Base-by-base conservation (phyloP, 495 filamentous ascomycete genomes). In the Pyrenopolyporus hunteri region DNA sequence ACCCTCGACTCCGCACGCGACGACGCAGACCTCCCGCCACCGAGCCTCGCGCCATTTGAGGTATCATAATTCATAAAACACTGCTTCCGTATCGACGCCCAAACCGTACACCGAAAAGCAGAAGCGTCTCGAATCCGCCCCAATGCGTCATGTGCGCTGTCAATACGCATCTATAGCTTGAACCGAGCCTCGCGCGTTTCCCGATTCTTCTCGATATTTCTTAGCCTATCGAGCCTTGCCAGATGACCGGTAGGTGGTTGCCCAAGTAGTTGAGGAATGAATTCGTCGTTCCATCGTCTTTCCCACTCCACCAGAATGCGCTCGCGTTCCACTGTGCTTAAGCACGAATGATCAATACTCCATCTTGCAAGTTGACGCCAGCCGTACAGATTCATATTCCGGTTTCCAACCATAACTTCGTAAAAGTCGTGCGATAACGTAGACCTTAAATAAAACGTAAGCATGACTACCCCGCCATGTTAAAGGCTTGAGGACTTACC, bases 371-470 rank as follows among this genome's bases (percentile, higher is more conserved):
- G 76, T 70, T 82, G 78, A 47, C 78, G 78, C 72, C 80, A 79
- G 13, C 81, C 81, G 35, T 74, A 71, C 1, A 84, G 67, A 25
- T 74, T 80, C 79, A 83, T 81, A 50, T 80, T 72, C 26, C 66
- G 46, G 43, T 82, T 79, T 37, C 81, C 81, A 16, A 78, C 76
- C 76, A 83, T 76, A 32, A 78, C 68, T 64, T 84, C 81, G 52
- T 83, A 83, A 58, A 84, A 82, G 45, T 84, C 82, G 53, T 84
- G 82, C 2, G 80, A 82, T 17, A 84, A 70, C 9, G 80, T 78
- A 36, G 81, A 83, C 33, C 82, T 84, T 25, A 13, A n/a, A 4
- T 11, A 13, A 28, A 29, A 26, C 11, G 7, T 45, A 13, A 32
- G 5, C 32, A 19, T 8, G 10, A 6, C 4, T 7, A 6, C 23